Evolutionary conservation across 148 eudicot species (phyloP).

Genomic region (Camellia lanceoleosa): DNA sequence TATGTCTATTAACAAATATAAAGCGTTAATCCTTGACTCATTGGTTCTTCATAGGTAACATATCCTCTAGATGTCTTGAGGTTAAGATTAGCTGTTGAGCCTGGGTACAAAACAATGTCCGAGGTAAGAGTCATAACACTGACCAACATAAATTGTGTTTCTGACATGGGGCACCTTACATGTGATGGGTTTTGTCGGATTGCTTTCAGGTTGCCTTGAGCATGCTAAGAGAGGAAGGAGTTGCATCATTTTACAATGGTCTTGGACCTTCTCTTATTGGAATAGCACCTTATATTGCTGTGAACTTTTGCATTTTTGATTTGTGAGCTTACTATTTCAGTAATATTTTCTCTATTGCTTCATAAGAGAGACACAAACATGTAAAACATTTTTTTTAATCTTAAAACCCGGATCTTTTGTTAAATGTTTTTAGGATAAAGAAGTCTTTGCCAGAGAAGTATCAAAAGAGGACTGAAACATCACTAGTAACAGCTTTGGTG

Average conservation of each 20-base stretch:
- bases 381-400: conserved; percentile 12
- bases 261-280: conserved; percentile 97
- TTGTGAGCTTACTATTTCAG: conserved; percentile 65
- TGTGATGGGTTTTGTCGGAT: conserved; percentile 8
- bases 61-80: conserved; percentile 93
- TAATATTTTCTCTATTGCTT: conserved; percentile 26
- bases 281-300: conserved; percentile 98
- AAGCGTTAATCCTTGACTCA: neutral
- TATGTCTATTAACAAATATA: neutral
- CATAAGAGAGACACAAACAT: neutral
- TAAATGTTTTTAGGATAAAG: conserved; percentile 64
- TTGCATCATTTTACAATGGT: conserved; percentile 84
- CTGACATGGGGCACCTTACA: neutral
- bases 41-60: conserved; percentile 62
- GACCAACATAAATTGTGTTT: neutral
- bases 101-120: conserved; percentile 78
- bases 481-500: conserved; percentile 68
- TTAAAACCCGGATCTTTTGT: conserved; percentile 23
- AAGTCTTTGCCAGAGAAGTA: conserved; percentile 91
- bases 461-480: conserved; percentile 81
- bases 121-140: conserved; percentile 41
- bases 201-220: conserved; percentile 67
- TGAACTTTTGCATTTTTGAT: conserved; percentile 96
- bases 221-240: conserved; percentile 94
- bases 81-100: conserved; percentile 91